Base-by-base conservation (phyloP, 2,329 filamentous ascomycete genomes). In the Ophiostoma angusticollis region DNA sequence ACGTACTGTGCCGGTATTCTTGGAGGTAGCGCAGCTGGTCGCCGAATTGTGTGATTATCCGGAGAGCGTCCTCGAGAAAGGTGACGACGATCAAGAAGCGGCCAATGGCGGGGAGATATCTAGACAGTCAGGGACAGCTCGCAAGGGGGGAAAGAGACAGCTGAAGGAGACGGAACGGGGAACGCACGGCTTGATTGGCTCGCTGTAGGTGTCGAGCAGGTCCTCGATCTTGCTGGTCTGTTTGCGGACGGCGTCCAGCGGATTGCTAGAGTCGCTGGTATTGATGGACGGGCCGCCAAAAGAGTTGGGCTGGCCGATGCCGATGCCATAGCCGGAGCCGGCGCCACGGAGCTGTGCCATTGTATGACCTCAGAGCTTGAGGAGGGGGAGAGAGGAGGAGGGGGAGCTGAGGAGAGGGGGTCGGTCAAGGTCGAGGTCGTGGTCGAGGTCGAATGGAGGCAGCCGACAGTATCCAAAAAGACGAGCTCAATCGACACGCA, bases 191-290 rank as follows among this genome's bases (percentile, higher is more conserved):
- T 94, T 96, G 50, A 96, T 64, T 35, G 91, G 91, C 57, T 94
- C 89, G 54, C 85, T 81, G 54, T 86, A 50, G 21, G 75, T 84
- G 62, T 96, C 91, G 57, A 98, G 63, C 58, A 84, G 65, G 58
- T 98, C 91, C 66, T 98, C 91, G 50, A 98, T 89, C 72, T 95
- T 96, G 79, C 84, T 94, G 37, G 91, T 98, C 63, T 96, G 87
- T 60, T 86, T 77, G 48, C 91, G 74, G 57, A 98, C 85, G 53
- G 84, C 74, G 60, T 95, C 91, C 51, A 98, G 74, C 42, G 81
- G 78, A 59, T 76, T 84, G 35, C 80, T 84, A 35, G 80, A 73
- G 52, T 86, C 79, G 56, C 70, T 73, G 42, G 68, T 73, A 43
- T 69, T 74, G 50, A 59, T 63, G 48, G 63, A 67, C 43, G 68